Evolutionary conservation across 1,139 yeast genomes (phyloP).

Genomic region (Yarrowia galli): DNA sequence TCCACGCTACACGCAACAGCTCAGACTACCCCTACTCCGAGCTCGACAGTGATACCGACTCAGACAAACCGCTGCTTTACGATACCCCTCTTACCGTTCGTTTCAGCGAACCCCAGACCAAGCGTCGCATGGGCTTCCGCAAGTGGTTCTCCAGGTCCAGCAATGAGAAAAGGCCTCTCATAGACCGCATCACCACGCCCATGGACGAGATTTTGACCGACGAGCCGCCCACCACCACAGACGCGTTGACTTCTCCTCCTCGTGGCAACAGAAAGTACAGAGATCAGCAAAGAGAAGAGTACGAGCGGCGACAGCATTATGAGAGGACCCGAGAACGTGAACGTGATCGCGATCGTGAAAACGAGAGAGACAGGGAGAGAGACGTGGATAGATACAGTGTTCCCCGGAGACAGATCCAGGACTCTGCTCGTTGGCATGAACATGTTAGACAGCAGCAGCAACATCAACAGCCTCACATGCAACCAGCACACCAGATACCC

Average conservation of each 20-base stretch:
- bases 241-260: conserved; percentile 12
- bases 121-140: conserved; percentile 24
- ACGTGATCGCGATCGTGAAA: background rate
- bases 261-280: conserved; percentile 7
- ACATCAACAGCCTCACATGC: background rate
- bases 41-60: conserved; percentile 14
- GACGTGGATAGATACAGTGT: conserved; percentile 18
- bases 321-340: conserved; percentile 12
- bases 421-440: conserved; percentile 27
- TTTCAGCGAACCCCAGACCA: conserved; percentile 9
- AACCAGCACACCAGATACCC: background rate
- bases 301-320: conserved; percentile 23
- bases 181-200: conserved; percentile 35
- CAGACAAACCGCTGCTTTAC: conserved; percentile 18
- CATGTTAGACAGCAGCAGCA: conserved; percentile 3
- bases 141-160: conserved; percentile 30
- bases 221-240: conserved; percentile 19
- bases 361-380: conserved; percentile 4
- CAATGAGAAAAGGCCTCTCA: conserved; percentile 15
- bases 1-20: conserved; percentile 17
- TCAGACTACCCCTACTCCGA: conserved; percentile 16
- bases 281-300: conserved; percentile 21
- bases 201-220: conserved; percentile 27
- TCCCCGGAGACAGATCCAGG: conserved; percentile 5
- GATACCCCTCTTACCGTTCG: conserved; percentile 22